Evolutionary conservation across 106 monocot genomes (phyloP).

Genomic region (Dendrobium chrysotoxum): DNA sequence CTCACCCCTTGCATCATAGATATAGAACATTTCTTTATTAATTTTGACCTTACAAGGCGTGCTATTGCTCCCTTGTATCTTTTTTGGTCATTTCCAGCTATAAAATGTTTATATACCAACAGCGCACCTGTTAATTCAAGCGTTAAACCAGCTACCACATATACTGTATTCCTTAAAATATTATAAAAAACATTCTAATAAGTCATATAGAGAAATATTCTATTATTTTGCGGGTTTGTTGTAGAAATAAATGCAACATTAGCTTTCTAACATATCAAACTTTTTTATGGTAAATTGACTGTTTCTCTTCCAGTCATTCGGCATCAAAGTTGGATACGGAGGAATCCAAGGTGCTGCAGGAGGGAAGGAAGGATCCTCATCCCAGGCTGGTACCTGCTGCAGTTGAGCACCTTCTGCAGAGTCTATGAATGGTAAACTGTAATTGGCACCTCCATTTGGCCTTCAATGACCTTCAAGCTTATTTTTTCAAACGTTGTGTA

Average conservation of each 20-base stretch:
- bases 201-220: conserved; percentile 28
- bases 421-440: too few relatives aligned
- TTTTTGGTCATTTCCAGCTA: too few relatives aligned
- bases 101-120: too few relatives aligned
- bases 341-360: conserved; percentile 23
- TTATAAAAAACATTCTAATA: not conserved
- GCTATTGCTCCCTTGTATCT: too few relatives aligned
- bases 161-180: not conserved
- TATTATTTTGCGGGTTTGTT: conserved; percentile 37
- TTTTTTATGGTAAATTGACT: conserved; percentile 28
- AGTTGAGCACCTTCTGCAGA: conserved; percentile 6
- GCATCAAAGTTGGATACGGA: conserved; percentile 32
- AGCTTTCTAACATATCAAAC: conserved; percentile 29
- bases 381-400: conserved; percentile 29
- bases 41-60: too few relatives aligned
- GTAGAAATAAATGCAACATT: conserved; percentile 37
- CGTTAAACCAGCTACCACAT: too few relatives aligned
- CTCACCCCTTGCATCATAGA: too few relatives aligned
- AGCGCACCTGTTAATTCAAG: too few relatives aligned
- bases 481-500: too few relatives aligned
- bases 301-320: conserved; percentile 14
- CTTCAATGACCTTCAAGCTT: too few relatives aligned
- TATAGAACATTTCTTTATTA: too few relatives aligned
- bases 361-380: conserved; percentile 25
- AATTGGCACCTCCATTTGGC: too few relatives aligned